Evolutionary conservation across 352 stramenopile species (phyloP).

Genomic region (Peronosclerospora sorghi): DNA sequence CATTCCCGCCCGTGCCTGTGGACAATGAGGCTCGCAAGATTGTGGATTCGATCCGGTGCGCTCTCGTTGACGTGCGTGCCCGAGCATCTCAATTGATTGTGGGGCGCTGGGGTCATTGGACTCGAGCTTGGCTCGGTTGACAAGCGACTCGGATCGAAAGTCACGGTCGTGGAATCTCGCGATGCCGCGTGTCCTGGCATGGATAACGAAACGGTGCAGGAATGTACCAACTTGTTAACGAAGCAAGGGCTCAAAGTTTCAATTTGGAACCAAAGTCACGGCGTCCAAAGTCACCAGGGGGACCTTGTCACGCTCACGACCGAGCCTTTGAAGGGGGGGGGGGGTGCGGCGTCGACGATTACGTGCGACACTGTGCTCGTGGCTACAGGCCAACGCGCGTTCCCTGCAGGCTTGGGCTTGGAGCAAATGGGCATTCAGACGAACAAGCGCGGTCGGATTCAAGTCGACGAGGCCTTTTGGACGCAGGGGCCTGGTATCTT

Average conservation of each 20-base stretch:
- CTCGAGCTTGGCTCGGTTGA: slow-evolving; percentile 98
- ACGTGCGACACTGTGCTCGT: slow-evolving; percentile 78
- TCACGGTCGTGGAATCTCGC: slow-evolving; percentile 98
- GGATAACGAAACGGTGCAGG: slow-evolving; percentile 92
- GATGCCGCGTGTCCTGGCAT: slow-evolving; percentile 90
- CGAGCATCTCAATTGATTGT: slow-evolving; percentile 94
- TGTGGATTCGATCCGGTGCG: slow-evolving; percentile 97
- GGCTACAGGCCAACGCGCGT: slow-evolving; percentile 89
- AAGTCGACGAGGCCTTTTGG: slow-evolving; percentile 95
- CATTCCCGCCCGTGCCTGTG: slow-evolving; percentile 92
- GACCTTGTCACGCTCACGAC: slow-evolving; percentile 93
- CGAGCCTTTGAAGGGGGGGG: slow-evolving; percentile 83
- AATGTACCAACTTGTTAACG: slow-evolving; percentile 96
- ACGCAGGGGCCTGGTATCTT: slow-evolving; percentile 92
- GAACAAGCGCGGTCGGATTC: slow-evolving; percentile 93
- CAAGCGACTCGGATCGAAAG: slow-evolving; percentile 87
- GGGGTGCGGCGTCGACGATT: slow-evolving; percentile 41
- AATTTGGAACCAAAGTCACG: slow-evolving; percentile 95
- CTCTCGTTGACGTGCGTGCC: slow-evolving; percentile 90
- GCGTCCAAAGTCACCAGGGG: slow-evolving; percentile 84
- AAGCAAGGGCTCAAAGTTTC: slow-evolving; percentile 98
- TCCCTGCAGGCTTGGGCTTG: slow-evolving; percentile 91
- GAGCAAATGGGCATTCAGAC: slow-evolving; percentile 96
- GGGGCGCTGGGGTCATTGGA: slow-evolving; percentile 95
- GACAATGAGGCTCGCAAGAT: slow-evolving; percentile 96